phyloP scores from a whole-genome alignment of 2,329 filamentous ascomycete genomes.

The Ceratocystis destructans region DNA sequence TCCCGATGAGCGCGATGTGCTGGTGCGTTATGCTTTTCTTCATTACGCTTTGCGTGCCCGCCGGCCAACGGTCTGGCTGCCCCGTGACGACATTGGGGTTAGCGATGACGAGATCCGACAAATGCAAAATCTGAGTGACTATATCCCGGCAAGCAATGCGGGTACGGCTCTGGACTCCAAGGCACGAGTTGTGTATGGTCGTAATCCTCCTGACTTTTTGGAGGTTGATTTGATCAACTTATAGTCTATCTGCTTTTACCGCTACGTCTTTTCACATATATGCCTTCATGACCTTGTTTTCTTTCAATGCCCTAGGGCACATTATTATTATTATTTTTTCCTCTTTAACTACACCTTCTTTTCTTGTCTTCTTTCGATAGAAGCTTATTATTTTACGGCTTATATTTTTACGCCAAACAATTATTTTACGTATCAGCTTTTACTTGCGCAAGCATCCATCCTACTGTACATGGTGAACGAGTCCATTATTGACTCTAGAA shows the following conservation, averaged over 20 bases:
- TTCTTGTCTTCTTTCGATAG: background rate
- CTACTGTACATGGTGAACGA: background rate
- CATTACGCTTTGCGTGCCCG: slow-evolving; percentile 75
- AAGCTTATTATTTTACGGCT: background rate
- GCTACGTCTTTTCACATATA: background rate
- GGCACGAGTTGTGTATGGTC: slow-evolving; percentile 67
- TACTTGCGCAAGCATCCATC: slow-evolving; percentile 5
- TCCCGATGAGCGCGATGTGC: slow-evolving; percentile 70
- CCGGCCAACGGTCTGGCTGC: slow-evolving; percentile 85
- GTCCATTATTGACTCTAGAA: background rate
- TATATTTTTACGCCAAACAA: background rate
- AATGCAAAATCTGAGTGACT: slow-evolving; percentile 60
- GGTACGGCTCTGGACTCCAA: slow-evolving; percentile 78
- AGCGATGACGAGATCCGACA: slow-evolving; percentile 80
- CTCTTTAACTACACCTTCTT: background rate
- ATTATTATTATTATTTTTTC: background rate
- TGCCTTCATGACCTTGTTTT: slow-evolving; percentile 6
- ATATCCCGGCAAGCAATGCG: slow-evolving; percentile 89
- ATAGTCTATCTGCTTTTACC: slow-evolving; percentile 27
- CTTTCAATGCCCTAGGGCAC: background rate
- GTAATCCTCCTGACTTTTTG: slow-evolving; percentile 77
- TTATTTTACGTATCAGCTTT: background rate
- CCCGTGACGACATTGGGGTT: slow-evolving; percentile 75
- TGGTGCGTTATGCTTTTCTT: slow-evolving; percentile 79
- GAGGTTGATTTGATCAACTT: slow-evolving; percentile 76